These are phyloP conservation scores for Aspergillus phoenicis DNA, from an alignment of 2,329 filamentous ascomycete genomes.

Conservation along the genomic window DNA sequence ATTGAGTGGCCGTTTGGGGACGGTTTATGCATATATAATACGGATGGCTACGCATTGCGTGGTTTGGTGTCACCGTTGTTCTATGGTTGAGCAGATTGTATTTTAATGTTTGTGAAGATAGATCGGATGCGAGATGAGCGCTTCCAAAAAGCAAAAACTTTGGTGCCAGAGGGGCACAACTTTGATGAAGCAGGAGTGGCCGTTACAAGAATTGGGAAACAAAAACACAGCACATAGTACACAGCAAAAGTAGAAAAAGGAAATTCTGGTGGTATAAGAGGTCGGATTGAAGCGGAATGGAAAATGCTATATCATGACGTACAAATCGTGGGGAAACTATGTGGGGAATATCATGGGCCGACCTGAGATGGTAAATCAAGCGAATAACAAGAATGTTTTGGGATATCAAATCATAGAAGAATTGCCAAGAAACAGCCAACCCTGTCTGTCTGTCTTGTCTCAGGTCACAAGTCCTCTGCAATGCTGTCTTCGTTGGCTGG, in stretches of 20 bases:
- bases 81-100: neutral
- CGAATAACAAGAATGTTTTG: slow-evolving; percentile 8
- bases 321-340: slow-evolving; percentile 35
- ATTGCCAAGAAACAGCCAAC: slow-evolving; percentile 6
- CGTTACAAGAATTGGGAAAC: neutral
- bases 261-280: neutral
- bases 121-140: neutral
- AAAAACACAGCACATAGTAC: slow-evolving; percentile 10
- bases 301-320: slow-evolving; percentile 29
- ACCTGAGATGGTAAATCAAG: slow-evolving; percentile 16
- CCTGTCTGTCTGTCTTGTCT: neutral
- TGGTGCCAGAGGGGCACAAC: neutral
- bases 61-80: neutral
- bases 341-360: slow-evolving; percentile 36
- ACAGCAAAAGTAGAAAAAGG: slow-evolving; percentile 6
- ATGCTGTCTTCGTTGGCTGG: neutral
- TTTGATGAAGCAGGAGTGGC: slow-evolving; percentile 5
- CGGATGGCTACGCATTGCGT: neutral
- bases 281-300: neutral
- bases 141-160: neutral
- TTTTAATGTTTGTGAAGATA: neutral
- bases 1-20: neutral
- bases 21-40: slow-evolving; percentile 3
- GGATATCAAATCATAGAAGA: slow-evolving; percentile 13
- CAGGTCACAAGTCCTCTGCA: neutral